These are phyloP conservation scores for Leishmania tropica DNA, from an alignment of 208 protist species.

Conservation along the genomic window DNA sequence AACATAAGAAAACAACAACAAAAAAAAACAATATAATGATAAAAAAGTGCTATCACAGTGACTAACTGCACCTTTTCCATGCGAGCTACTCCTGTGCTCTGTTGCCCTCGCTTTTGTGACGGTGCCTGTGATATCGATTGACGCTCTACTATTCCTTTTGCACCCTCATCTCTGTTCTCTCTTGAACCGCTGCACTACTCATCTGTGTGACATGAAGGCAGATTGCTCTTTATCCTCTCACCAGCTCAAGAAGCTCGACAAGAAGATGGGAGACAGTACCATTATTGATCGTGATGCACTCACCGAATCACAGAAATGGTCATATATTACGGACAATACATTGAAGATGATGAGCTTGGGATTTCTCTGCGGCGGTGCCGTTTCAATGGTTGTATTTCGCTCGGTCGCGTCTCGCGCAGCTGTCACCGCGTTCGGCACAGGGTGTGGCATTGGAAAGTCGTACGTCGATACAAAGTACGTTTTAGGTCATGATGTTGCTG, in stretches of 20 bases:
- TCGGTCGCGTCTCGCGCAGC: conserved; percentile 54
- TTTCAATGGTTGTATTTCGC: conserved; percentile 74
- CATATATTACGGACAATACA: conserved; percentile 76
- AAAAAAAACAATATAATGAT: conserved; percentile 1
- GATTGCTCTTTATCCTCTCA: conserved; percentile 14
- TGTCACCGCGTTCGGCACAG: conserved; percentile 66
- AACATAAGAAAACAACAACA: conserved; percentile 4
- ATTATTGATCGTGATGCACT: conserved; percentile 63
- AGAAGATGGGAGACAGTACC: conserved; percentile 24
- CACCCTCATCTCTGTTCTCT: neutral
- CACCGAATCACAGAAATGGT: conserved; percentile 83
- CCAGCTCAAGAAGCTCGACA: conserved; percentile 9
- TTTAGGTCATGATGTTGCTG: conserved; percentile 79
- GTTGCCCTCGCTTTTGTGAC: neutral
- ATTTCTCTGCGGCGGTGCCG: conserved; percentile 62
- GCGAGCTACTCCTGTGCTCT: neutral
- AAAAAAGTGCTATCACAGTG: neutral
- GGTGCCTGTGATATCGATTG: neutral
- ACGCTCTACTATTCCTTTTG: neutral
- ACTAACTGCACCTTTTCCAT: neutral
- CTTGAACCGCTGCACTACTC: neutral
- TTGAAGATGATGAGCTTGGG: conserved; percentile 78
- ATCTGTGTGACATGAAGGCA: neutral
- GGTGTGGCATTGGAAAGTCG: conserved; percentile 81
- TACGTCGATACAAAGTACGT: conserved; percentile 88